These are phyloP conservation scores for Rhizopus sp. DNA, from an alignment of 371 early-diverging fungal genomes.

Conservation along the genomic window DNA sequence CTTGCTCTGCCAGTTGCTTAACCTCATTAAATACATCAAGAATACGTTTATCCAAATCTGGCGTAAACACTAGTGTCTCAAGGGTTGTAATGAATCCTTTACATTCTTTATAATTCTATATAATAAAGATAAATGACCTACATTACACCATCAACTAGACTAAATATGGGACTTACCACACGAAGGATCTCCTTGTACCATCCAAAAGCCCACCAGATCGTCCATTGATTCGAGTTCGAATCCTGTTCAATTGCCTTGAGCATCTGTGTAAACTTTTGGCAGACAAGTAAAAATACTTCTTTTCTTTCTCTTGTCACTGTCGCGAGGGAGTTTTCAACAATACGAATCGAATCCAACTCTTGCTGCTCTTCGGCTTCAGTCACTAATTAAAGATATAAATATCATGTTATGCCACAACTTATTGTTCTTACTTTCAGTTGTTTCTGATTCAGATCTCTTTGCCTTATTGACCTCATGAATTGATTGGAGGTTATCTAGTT, in stretches of 20 bases:
- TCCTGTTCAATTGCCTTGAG: slow-evolving; percentile 49
- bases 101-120: slow-evolving; percentile 68
- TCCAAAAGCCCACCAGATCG: slow-evolving; percentile 78
- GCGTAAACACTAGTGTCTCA: slow-evolving; percentile 71
- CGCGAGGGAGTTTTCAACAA: slow-evolving; percentile 65
- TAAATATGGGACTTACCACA: slow-evolving; percentile 31
- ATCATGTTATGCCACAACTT: neutral
- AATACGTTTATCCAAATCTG: slow-evolving; percentile 58
- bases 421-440: slow-evolving; percentile 34
- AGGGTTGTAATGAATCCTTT: slow-evolving; percentile 62
- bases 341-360: slow-evolving; percentile 55
- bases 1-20: slow-evolving; percentile 10
- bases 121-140: slow-evolving; percentile 4
- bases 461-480: slow-evolving; percentile 41
- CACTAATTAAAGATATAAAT: slow-evolving; percentile 22
- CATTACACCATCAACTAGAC: neutral
- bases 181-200: slow-evolving; percentile 84
- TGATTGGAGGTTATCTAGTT: slow-evolving; percentile 44
- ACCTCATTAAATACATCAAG: slow-evolving; percentile 59
- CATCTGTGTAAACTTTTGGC: slow-evolving; percentile 71
- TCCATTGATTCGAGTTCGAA: slow-evolving; percentile 48
- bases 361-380: slow-evolving; percentile 50
- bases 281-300: slow-evolving; percentile 75
- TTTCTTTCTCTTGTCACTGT: slow-evolving; percentile 78
- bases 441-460: slow-evolving; percentile 25